Evolutionary conservation across 768 basidiomycete species (phyloP).

Genomic region (Tylopilus subfusipes): DNA sequence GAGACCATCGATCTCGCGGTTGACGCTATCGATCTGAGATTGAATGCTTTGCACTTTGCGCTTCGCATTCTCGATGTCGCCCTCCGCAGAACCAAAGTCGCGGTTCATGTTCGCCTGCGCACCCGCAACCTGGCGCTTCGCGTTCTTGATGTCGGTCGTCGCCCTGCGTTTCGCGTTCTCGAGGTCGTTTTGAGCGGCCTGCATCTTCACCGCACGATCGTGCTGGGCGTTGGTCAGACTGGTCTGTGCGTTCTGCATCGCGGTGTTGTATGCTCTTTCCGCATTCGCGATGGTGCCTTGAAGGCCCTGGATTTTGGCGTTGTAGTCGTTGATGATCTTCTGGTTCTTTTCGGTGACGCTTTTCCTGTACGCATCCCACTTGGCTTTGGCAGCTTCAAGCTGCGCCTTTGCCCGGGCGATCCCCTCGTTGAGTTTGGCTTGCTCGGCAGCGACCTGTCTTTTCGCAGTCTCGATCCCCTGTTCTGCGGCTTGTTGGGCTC

Average conservation of each 20-base stretch:
- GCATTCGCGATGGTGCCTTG: background rate
- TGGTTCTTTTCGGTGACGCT: background rate
- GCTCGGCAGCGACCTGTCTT: background rate
- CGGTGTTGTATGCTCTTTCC: background rate
- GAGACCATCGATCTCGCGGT: background rate
- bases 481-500: background rate
- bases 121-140: background rate
- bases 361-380: background rate
- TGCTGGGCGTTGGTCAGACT: background rate
- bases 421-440: background rate
- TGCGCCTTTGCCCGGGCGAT: background rate
- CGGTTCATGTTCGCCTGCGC: background rate
- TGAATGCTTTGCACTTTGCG: background rate
- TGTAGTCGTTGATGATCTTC: background rate
- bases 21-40: background rate
- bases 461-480: constrained; percentile 1
- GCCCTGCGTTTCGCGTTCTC: background rate
- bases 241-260: background rate
- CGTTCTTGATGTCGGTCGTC: background rate
- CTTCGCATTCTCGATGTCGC: background rate
- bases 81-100: constrained; percentile 3
- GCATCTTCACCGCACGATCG: constrained; percentile 1
- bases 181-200: background rate
- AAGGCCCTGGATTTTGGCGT: background rate
- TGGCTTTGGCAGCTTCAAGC: background rate